Evolutionary conservation across 768 basidiomycete species (phyloP).

Genomic region (Glaciozyma martinii): DNA sequence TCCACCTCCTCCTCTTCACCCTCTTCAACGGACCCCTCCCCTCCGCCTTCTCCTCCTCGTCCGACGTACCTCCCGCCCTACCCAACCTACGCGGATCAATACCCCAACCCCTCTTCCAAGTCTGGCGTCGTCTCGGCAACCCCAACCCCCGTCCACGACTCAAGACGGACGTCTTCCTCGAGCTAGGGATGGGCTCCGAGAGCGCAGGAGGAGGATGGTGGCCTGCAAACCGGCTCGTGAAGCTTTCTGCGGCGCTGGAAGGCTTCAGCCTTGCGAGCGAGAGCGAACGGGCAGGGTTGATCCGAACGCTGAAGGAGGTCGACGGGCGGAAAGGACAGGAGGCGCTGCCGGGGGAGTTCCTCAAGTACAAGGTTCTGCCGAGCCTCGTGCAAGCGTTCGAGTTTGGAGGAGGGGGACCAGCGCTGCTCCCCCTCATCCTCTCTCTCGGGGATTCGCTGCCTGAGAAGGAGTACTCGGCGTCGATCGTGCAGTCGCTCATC

Average conservation of each 20-base stretch:
- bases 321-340: conserved; percentile 72
- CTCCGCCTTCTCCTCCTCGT: conserved; percentile 49
- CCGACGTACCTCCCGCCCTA: conserved; percentile 51
- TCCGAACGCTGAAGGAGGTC: conserved; percentile 22
- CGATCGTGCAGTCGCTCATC: conserved; percentile 67
- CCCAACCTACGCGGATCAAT: conserved; percentile 67
- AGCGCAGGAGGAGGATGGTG: conserved; percentile 61
- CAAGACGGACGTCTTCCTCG: conserved; percentile 65
- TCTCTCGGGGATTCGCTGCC: conserved; percentile 50
- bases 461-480: conserved; percentile 50
- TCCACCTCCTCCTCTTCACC: conserved; percentile 74
- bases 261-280: conserved; percentile 74
- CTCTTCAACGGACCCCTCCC: conserved; percentile 78
- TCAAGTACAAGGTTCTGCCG: conserved; percentile 76
- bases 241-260: conserved; percentile 74
- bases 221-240: conserved; percentile 66
- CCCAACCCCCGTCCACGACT: conserved; percentile 75
- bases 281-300: conserved; percentile 45
- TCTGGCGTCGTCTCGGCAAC: conserved; percentile 79
- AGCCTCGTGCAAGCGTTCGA: conserved; percentile 69
- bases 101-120: conserved; percentile 62
- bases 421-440: conserved; percentile 72
- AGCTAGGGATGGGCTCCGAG: conserved; percentile 67
- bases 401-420: conserved; percentile 51
- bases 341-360: conserved; percentile 77